Evolutionary conservation across 148 eudicot genomes (phyloP), one percentile per base, ranked within the genome.

Genomic region (Silene uniflora): DNA sequence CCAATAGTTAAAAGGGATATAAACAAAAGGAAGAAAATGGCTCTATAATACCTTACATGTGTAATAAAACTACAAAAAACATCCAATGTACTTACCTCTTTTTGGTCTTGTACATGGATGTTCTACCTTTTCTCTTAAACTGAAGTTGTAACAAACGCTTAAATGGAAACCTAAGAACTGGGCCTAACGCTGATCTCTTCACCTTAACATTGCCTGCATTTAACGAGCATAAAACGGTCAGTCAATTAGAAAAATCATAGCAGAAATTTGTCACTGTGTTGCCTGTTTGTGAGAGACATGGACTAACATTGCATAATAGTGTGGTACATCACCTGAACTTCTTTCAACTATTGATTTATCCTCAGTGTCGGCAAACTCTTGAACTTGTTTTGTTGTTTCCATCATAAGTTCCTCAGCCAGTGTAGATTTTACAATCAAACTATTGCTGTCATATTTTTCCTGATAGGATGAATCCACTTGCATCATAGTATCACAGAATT

Each of bases 61-160:
- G 66, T 64, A 75, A 47, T 5, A 5, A 22, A 59, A 44, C 61
- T 18, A 73, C 49, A 56, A 72, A 22, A 65, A 39, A 66, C n/a
- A 49, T 60, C 73, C 55, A 32, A 46, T 29, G 24, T 14, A 81
- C 80, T 81, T 72, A 81, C 67, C 81, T 71, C 85, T 82, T 81
- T 77, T 59, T 82, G 55, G 19, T 63, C 85, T 72, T 89, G 55
- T 32, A 42, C 67, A 73, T 83, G 29, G n/a, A 67, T 63, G 76
- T 84, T 42, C 73, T 75, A 68, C 77, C 67, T 72, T 77, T 89
- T 86, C 73, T 91, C 84, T 90, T 89, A 73, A 76, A 83, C 56
- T 68, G 86, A 78, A 62, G 73, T 73, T 81, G 87, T 72, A 86
- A 77, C 59, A 87, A 72, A 23, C 83, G 83, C 84, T 89, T 92